Base-by-base conservation (phyloP, 106 monocot genomes). In the Acanthochlamys bracteata region DNA sequence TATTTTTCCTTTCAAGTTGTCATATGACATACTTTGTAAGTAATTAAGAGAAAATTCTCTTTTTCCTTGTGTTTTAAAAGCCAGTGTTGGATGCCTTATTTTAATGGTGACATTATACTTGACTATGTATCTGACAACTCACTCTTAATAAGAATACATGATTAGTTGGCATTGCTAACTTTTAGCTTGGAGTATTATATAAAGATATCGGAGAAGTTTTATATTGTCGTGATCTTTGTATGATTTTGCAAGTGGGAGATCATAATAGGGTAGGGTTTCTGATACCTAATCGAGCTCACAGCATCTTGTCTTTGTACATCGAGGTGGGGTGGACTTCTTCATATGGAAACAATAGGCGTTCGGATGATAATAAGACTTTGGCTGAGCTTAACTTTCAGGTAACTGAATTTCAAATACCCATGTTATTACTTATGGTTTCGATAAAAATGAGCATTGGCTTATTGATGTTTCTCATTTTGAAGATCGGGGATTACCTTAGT, bases 401-500 rank as follows among this genome's bases (percentile, higher is more conserved):
- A 53, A 53, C 13, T 45, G 7, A 9, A 9, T 45, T 45, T 45
- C 13, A 9, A 45, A 45, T 7, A 13, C 13, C 13, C 16, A 8
- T 55, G 14, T 6, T 1, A 14, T 22, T 21, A 56, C 10, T 54
- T 54, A 16, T 16, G 7, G 12, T 24, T 16, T 16, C 25, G 2
- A 16, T 11, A 19, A 15, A 21, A 2, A 15, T 0, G 7, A 22
- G 24, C 49, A 20, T 55, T 55, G 0, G 0, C 0, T 16, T 22
- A 10, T 26, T 52, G 49, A 60, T 14, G 19, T 39, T 33, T 57
- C 13, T 62, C 15, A 41, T 23, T 66, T 24, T 61, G 13, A 53
- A 84, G 84, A 84, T 80, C 57, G 84, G 84, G 41, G 84, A 84
- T 59, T 84, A 84, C 74, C 68, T 84, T 73, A 74, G 73, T 47